Evolutionary conservation across 1,139 yeast genomes (phyloP), one percentile per base, ranked within the genome.

Genomic region (Candida sp.): DNA sequence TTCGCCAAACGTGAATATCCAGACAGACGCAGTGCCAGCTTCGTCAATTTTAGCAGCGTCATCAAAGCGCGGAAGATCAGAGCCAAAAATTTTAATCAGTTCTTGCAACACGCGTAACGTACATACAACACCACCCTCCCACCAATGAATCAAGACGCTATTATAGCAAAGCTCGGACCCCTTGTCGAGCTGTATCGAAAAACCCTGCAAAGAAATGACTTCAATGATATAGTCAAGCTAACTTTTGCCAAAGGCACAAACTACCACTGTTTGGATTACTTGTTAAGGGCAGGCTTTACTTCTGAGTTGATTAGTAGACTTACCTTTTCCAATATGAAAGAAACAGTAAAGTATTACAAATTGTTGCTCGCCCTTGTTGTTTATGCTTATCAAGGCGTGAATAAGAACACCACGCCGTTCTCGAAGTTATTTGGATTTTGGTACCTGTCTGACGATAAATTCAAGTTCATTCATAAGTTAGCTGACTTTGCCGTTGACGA

Each of bases 201-300:
- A 7, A 35, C 31, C 25, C 38, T 38, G 7, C 35, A 30, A 17
- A 40, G 42, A 27, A 32, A 41, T 7, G 11, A n/a, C 3, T 41
- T 50, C n/a, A 50, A 47, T 37, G 53, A 50, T 8, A 35, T 50
- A 4, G 9, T 33, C n/a, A 31, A 35, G 6, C 31, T 39, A 23
- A 44, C 44, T 8, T n/a, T n/a, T 41, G 34, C 44, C n/a, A 42
- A 43, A 40, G 46, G 32, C 25, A 25, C 33, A 11, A 41, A 37
- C 11, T 11, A n/a, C 11, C 40, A 38, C 34, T 42, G 32, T 23
- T 44, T 44, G 43, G 46, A 35, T 5, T 48, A 26, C 27, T 43
- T 43, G 28, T 12, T 38, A n/a, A 32, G 8, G 30, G 27, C 11
- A 12, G 34, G n/a, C 27, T 48, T 49, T 32, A 33, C 45, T 31